Evolutionary conservation across 148 eudicot genomes (phyloP).

Genomic region (Diospyros lotus): DNA sequence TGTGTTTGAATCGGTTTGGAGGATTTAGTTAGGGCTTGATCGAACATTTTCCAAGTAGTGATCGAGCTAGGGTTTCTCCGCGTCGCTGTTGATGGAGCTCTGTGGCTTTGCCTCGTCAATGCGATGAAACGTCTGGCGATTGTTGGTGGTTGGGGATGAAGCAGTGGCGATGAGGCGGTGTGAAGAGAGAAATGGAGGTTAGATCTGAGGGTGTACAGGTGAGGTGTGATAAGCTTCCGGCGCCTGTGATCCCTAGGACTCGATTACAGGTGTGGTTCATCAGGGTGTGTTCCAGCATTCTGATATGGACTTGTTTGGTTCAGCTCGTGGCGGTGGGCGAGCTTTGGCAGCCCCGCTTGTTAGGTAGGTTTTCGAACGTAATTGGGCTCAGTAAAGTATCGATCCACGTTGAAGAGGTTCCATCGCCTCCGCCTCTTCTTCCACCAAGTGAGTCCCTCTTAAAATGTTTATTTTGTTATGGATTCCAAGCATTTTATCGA

Average conservation of each 20-base stretch:
- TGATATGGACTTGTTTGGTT: constrained; percentile 89
- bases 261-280: constrained; percentile 83
- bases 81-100: not conserved
- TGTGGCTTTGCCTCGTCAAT: not conserved
- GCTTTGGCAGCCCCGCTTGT: constrained; percentile 70
- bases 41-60: not conserved
- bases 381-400: constrained; percentile 24
- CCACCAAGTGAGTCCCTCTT: constrained; percentile 58
- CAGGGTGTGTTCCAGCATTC: constrained; percentile 77
- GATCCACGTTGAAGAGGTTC: constrained; percentile 15
- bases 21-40: not conserved
- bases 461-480: not conserved
- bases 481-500: constrained; percentile 1
- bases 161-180: constrained; percentile 52
- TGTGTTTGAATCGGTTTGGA: not conserved
- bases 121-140: constrained; percentile 4
- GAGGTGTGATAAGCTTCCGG: constrained; percentile 52
- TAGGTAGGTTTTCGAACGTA: constrained; percentile 36
- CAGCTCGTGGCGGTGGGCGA: constrained; percentile 78
- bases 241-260: constrained; percentile 48
- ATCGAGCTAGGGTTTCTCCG: not conserved
- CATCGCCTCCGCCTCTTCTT: constrained; percentile 29
- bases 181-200: constrained; percentile 56
- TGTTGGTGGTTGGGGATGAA: constrained; percentile 25
- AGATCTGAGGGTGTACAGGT: constrained; percentile 59